Base-by-base conservation (phyloP, 1,284 basidiomycete genomes). In the Bjerkandera adusta region DNA sequence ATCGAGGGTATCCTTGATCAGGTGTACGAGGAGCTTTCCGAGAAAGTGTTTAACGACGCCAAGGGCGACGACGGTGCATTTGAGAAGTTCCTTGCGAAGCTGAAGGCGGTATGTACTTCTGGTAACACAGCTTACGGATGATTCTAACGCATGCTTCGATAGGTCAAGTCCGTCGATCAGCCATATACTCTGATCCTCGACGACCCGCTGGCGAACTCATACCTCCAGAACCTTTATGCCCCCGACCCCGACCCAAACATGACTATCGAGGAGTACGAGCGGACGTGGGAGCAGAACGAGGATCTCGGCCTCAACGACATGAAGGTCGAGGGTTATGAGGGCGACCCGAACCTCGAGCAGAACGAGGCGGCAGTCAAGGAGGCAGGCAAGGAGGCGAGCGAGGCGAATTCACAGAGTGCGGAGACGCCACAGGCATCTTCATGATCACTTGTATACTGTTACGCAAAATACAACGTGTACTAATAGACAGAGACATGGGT, bases 221-320 rank as follows among this genome's bases (percentile, higher is more conserved):
- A 98, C 65, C 75, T 99, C 40, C 97, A 99, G 66, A 98, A 95
- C 66, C 65, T 96, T 13, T 98, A 93, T 60, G 92, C 92, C 1
- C 92, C 92, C 4, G 92, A 96, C 60, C 83, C 89, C 0, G 93
- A 96, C 61, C 93, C 92, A 8, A 92, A 92, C 59, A 92, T 97
- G 91, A 77, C 68, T 43, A 82, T 89, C 41, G 91, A 90, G 61
- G 68, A 68, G 51, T 99, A 98, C 62, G 86, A 92, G 25, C 76
- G 97, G 43, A 82, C 83, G 5, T 89, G 80, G 72, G 83, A 94
- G 47, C 94, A 99, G 72, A 95, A 99, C 62, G 96, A 99, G 64
- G 92, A 95, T 45, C 73, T 99, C 8, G 97, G 97, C 1, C 65
- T 99, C 61, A 98, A 97, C 63, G 97, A 99, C 64, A 99, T 99